Conservation (phyloP, 805 yeast species). For the Saccharomyces cerevisiae region DNA sequence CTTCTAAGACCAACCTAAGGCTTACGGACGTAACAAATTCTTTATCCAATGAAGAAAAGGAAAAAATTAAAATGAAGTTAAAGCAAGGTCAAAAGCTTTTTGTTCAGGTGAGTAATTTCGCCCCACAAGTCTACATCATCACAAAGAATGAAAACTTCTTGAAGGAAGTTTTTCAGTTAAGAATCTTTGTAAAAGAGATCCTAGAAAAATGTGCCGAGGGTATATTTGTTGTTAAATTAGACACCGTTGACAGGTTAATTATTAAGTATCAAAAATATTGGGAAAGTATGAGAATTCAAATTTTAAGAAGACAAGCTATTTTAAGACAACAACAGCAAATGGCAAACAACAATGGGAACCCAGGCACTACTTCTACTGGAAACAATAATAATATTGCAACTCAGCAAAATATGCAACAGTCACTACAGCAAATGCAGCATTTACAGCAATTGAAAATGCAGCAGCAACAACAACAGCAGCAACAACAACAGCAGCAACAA, state of each 20-base stretch:
- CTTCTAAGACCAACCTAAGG: constrained; percentile 55
- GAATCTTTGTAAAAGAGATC: constrained; percentile 69
- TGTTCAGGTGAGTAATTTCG: constrained; percentile 62
- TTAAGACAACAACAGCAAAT: constrained; percentile 32
- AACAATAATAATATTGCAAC: constrained; percentile 11
- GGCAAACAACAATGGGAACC: neutral
- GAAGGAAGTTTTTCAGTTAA: constrained; percentile 65
- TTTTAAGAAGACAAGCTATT: constrained; percentile 32
- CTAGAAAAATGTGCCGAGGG: constrained; percentile 60
- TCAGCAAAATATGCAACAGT: constrained; percentile 21
- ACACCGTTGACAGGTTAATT: constrained; percentile 59
- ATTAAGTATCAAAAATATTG: constrained; percentile 67
- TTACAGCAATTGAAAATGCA: constrained; percentile 15
- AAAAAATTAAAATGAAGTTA: constrained; percentile 47
- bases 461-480: constrained; percentile 24
- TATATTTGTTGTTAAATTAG: constrained; percentile 62
- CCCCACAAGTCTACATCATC: constrained; percentile 68
- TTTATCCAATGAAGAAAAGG: constrained; percentile 58
- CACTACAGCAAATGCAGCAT: constrained; percentile 25
- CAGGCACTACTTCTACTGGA: neutral
- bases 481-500: constrained; percentile 24
- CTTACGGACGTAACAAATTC: constrained; percentile 57
- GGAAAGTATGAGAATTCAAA: constrained; percentile 62
- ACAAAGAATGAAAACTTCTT: constrained; percentile 73
- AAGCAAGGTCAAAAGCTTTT: constrained; percentile 42